Evolutionary conservation across 306 rosid genomes (phyloP).

Genomic region (Lathyrus tuberosus): DNA sequence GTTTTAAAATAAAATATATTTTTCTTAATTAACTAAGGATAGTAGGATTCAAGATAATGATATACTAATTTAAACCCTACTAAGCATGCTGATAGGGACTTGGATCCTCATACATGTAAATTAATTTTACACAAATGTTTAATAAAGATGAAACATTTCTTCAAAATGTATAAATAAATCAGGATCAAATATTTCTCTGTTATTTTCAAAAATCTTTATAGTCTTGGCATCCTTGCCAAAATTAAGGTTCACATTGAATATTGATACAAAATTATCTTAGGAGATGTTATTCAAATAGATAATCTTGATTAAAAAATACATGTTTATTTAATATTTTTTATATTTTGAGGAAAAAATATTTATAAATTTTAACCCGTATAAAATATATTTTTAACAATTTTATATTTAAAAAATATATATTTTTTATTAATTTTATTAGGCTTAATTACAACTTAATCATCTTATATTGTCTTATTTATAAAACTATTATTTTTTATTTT

Average conservation of each 20-base stretch:
- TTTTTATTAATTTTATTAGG: too few relatives aligned
- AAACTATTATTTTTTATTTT: too few relatives aligned
- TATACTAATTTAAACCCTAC: conserved; percentile 17
- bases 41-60: conserved; percentile 12
- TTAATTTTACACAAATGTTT: not conserved
- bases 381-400: too few relatives aligned
- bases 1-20: not conserved
- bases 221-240: not conserved
- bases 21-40: conserved; percentile 3
- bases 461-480: too few relatives aligned
- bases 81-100: conserved; percentile 36
- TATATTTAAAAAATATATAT: too few relatives aligned
- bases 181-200: not conserved
- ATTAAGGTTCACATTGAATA: not conserved
- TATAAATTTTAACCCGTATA: too few relatives aligned
- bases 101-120: not conserved
- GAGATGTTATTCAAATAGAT: too few relatives aligned
- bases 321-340: too few relatives aligned
- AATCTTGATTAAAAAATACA: too few relatives aligned
- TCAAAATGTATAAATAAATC: not conserved
- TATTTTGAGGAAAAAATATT: too few relatives aligned
- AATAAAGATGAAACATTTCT: not conserved
- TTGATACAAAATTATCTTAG: too few relatives aligned
- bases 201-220: not conserved
- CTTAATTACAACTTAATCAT: too few relatives aligned